Percentiles rank a stretch among this genome's conserved stretches.
phyloP scores from a whole-genome alignment of 1,284 basidiomycete species.

The Pisolithus thermaeus region DNA sequence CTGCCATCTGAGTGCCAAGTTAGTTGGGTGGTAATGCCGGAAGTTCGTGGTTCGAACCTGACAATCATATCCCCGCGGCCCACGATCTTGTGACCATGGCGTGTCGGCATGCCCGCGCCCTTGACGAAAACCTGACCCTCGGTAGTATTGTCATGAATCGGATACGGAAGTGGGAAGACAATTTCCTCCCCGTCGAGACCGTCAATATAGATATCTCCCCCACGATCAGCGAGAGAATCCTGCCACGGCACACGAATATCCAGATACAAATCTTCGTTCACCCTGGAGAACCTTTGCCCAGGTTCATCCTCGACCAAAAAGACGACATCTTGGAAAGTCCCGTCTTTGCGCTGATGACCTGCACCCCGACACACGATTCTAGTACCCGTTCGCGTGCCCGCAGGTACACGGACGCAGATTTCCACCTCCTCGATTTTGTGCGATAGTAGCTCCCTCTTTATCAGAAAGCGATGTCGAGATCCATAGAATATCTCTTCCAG shows the following conservation, averaged over 20 bases:
- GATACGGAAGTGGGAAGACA: conserved; percentile 56
- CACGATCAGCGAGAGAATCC: conserved; percentile 50
- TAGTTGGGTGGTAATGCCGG: background rate
- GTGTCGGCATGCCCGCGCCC: conserved; percentile 83
- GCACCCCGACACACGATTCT: conserved; percentile 70
- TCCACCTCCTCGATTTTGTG: conserved; percentile 68
- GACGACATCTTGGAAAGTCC: conserved; percentile 70
- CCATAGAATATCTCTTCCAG: conserved; percentile 87
- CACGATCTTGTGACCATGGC: conserved; percentile 55
- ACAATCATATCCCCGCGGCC: conserved; percentile 77
- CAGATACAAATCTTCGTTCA: conserved; percentile 68
- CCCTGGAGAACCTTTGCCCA: conserved; percentile 64
- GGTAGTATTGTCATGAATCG: conserved; percentile 55
- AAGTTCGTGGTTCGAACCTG: conserved; percentile 40
- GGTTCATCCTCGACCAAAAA: conserved; percentile 76
- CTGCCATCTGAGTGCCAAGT: conserved; percentile 22
- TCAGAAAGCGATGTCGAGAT: conserved; percentile 72
- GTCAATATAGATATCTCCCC: conserved; percentile 49
- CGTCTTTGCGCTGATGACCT: conserved; percentile 70
- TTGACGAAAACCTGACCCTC: conserved; percentile 55
- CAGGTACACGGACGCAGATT: conserved; percentile 68
- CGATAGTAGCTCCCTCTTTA: conserved; percentile 62
- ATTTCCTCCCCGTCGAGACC: conserved; percentile 70
- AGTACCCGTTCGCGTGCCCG: conserved; percentile 70
- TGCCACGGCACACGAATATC: conserved; percentile 67